Percentiles rank a stretch among this genome's conserved stretches.
These are phyloP conservation scores for Ophiostoma angusticollis DNA, from an alignment of 2,329 filamentous ascomycete genomes.

Conservation along the genomic window DNA sequence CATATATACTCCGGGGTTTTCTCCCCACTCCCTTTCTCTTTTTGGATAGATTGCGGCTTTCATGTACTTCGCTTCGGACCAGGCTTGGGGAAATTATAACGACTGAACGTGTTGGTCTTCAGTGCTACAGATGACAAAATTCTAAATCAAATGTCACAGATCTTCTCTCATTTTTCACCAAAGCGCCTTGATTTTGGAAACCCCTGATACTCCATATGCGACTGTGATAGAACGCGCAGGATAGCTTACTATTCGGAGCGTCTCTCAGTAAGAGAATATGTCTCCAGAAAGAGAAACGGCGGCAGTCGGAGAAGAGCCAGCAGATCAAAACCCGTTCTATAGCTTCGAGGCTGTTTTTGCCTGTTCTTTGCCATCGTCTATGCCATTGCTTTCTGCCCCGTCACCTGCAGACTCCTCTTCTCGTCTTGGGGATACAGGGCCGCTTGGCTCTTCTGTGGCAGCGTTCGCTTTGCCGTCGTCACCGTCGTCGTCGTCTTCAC, in stretches of 20 bases:
- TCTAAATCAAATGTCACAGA: too few species aligned
- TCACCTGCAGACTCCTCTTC: background rate
- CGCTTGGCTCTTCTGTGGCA: background rate
- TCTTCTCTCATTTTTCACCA: too few species aligned
- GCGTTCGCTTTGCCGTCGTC: background rate
- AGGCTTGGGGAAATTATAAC: too few species aligned
- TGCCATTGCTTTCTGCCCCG: background rate
- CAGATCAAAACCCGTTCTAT: background rate
- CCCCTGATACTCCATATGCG: too few species aligned
- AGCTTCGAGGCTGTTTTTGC: background rate
- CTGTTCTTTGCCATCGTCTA: constrained; percentile 4
- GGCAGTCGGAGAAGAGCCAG: background rate
- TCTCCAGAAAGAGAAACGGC: background rate
- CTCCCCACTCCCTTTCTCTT: too few species aligned
- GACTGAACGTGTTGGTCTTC: too few species aligned
- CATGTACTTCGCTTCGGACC: background rate
- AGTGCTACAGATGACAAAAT: too few species aligned
- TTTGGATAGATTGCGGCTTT: too few species aligned
- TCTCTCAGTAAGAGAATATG: background rate
- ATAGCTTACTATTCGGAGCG: too few species aligned
- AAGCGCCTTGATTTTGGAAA: too few species aligned
- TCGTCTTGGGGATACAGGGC: background rate
- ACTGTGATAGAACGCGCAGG: background rate
- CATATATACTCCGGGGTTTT: too few species aligned
- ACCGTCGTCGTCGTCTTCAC: background rate